Evolutionary conservation across 257 asterid genomes (phyloP).

Genomic region (Jasminum sambac): DNA sequence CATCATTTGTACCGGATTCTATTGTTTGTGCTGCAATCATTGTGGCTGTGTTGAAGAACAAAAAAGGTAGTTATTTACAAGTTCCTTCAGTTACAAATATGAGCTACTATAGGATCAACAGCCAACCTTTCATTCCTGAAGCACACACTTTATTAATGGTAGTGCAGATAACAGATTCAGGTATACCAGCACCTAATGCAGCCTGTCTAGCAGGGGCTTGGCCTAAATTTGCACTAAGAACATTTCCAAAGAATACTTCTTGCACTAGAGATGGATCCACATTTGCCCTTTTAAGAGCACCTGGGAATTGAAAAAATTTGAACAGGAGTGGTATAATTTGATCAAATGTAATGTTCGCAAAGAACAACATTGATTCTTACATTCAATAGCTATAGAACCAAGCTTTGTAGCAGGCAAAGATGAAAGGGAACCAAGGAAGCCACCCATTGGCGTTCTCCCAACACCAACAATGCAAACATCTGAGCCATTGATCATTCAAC

Average conservation of each 20-base stretch:
- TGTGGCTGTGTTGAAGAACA: constrained; percentile 49
- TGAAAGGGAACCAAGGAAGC: constrained; percentile 87
- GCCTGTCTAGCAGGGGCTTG: constrained; percentile 99
- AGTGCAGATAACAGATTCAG: constrained; percentile 84
- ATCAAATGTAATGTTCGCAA: neutral
- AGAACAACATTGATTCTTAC: constrained; percentile 36
- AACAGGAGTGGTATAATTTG: neutral
- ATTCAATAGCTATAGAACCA: constrained; percentile 77
- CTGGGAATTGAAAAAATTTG: constrained; percentile 36
- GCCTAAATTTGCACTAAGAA: constrained; percentile 95
- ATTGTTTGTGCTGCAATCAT: constrained; percentile 93
- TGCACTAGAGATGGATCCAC: constrained; percentile 78
- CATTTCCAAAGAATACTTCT: constrained; percentile 95
- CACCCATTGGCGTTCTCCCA: constrained; percentile 92
- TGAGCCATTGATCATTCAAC: constrained; percentile 28
- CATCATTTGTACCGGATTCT: constrained; percentile 68
- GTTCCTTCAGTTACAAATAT: constrained; percentile 13
- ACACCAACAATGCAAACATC: constrained; percentile 96
- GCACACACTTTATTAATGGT: constrained; percentile 93
- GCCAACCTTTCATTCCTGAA: constrained; percentile 91
- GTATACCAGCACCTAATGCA: constrained; percentile 92
- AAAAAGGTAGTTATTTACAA: constrained; percentile 20
- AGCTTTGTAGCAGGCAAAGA: constrained; percentile 89
- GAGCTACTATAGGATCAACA: constrained; percentile 1
- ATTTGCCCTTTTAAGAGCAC: constrained; percentile 87